Evolutionary conservation across 176 grass and related monocot genomes (phyloP), one percentile per base, ranked within the genome.

Genomic region (Elymus sibiricus): DNA sequence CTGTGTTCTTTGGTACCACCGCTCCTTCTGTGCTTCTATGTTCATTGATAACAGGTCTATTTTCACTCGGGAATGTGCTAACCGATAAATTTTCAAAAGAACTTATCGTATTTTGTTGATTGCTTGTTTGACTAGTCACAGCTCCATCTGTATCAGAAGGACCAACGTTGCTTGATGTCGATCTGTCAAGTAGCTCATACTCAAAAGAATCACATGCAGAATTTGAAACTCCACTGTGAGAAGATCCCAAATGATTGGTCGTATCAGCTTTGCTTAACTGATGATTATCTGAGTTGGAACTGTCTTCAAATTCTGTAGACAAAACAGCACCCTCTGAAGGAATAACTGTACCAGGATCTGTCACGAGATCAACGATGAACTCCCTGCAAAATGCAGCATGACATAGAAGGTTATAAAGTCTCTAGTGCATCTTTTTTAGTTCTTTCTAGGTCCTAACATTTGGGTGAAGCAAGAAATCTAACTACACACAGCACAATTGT

Each of bases 321-420:
- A 92, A 86, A 84, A 92, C 92, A 76, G 85, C 76, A 80, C 85
- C 97, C 59, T 99, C 97, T 76, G 92, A 99, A 66, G 94, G 94
- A 77, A 99, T 92, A 85, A 96, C 89, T 77, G 87, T 96, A 61
- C 94, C 97, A 64, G 97, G 94, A 75, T 94, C 94, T n/a, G 90
- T 74, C 83, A 99, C 89, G 22, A 99, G 89, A 91, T 99, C 97
- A 93, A 99, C 94, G 51, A 99, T 99, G 69, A 94, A 97, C 38
- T 99, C 97, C 87, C 97, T 99, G 87, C 82, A 90, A 88, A 90
- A 86, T 80, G 63, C 49, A 42, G 4, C 63, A 79, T 34, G 53
- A 39, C 9, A 19, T 69, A 70, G 31, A 84, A 84, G 49, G 61
- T 85, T 88, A 88, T 55, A 56, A 77, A 71, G 17, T 53, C 26